Percentiles rank a stretch among this genome's conserved stretches.
Evolutionary conservation across 768 basidiomycete species (phyloP).

Genomic region (Leccinum rimulosum): DNA sequence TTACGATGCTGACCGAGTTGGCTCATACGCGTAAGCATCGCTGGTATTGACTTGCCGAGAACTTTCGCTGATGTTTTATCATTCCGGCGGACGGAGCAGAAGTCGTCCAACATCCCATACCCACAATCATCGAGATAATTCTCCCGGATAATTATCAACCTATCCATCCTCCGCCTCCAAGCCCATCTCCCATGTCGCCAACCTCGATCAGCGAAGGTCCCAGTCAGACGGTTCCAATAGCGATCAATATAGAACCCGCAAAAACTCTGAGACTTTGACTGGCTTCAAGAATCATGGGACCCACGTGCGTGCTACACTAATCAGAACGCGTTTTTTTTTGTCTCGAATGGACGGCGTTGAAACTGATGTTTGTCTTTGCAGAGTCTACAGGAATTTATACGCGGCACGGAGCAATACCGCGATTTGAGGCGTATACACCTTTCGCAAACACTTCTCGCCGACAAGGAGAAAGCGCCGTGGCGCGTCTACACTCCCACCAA

Average conservation of each 20-base stretch:
- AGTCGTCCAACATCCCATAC: not conserved
- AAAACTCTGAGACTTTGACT: not conserved
- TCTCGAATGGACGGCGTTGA: not conserved
- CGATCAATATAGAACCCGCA: not conserved
- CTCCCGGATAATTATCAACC: constrained; percentile 2
- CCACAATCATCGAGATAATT: not conserved
- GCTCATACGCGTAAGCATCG: constrained; percentile 15
- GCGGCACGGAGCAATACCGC: not conserved
- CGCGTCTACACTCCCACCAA: not conserved
- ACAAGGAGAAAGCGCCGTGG: not conserved
- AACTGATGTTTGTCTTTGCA: not conserved
- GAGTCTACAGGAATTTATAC: not conserved
- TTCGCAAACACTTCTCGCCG: not conserved
- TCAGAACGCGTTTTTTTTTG: constrained; percentile 3
- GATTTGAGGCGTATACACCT: not conserved
- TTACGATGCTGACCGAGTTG: constrained; percentile 21
- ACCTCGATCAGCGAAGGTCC: too few species aligned
- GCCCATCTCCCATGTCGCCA: not conserved
- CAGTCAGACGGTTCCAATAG: too few species aligned
- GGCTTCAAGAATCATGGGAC: constrained; percentile 22
- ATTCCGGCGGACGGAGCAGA: not conserved
- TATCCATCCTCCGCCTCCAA: not conserved
- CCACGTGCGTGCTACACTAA: constrained; percentile 21
- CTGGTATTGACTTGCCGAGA: too few species aligned
- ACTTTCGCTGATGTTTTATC: not conserved